Conservation (phyloP, 306 rosid species). For the Ormosia emarginata region DNA sequence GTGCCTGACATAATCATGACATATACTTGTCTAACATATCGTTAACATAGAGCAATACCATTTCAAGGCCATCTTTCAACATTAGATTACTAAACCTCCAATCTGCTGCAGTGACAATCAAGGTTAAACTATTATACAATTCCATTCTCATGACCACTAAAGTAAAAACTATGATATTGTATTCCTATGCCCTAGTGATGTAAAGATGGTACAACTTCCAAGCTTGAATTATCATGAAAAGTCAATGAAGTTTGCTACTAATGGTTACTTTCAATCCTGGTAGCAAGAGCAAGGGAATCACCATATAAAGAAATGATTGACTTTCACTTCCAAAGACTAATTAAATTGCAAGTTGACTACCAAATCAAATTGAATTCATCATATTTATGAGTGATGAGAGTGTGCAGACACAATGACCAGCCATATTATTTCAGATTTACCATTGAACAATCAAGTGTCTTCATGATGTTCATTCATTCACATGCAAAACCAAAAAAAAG, state of each 20-base stretch:
- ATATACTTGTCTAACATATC: not conserved
- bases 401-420: too few species aligned
- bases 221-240: not conserved
- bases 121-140: not conserved
- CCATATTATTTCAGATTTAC: too few species aligned
- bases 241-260: not conserved
- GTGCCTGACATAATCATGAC: not conserved
- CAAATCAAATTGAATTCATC: not conserved
- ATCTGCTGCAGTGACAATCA: not conserved
- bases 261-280: not conserved
- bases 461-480: too few species aligned
- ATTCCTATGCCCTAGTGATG: not conserved
- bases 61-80: not conserved
- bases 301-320: not conserved
- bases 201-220: not conserved
- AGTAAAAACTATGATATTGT: not conserved
- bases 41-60: not conserved
- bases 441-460: too few species aligned
- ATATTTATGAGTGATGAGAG: not conserved
- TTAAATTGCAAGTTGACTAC: conserved; percentile 10
- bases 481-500: too few species aligned
- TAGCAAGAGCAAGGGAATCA: conserved; percentile 6
- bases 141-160: not conserved
- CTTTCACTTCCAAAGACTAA: not conserved
- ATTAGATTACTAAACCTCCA: not conserved